Evolutionary conservation across 208 protist species (phyloP).

Genomic region (Leishmania aethiopica): DNA sequence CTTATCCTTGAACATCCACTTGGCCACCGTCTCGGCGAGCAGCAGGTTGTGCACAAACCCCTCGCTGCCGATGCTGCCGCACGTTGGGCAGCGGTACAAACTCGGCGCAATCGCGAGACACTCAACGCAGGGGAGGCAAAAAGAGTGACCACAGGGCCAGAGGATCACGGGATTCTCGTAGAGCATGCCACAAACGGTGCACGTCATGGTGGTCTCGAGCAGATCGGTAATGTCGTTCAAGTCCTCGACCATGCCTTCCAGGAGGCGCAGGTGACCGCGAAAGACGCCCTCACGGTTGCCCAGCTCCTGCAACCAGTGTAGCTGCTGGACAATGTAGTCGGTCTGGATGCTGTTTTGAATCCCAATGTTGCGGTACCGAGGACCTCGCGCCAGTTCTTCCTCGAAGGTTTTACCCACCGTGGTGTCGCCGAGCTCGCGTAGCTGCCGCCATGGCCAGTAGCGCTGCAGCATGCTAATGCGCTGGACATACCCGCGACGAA

Average conservation of each 20-base stretch:
- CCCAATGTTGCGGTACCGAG: constrained; percentile 77
- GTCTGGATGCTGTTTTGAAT: constrained; percentile 87
- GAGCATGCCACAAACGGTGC: constrained; percentile 73
- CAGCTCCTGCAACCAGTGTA: constrained; percentile 75
- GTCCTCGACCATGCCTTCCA: constrained; percentile 82
- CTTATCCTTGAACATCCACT: constrained; percentile 92
- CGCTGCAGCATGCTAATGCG: constrained; percentile 83
- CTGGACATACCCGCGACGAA: constrained; percentile 67
- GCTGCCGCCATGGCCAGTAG: constrained; percentile 89
- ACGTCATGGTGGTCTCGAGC: constrained; percentile 75
- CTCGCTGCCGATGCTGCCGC: constrained; percentile 87
- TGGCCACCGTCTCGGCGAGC: constrained; percentile 77
- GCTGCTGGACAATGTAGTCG: constrained; percentile 77
- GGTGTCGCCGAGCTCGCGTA: constrained; percentile 80
- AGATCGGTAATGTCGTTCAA: constrained; percentile 84
- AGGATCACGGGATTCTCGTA: constrained; percentile 86
- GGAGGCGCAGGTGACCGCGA: constrained; percentile 54
- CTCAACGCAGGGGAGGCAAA: constrained; percentile 79
- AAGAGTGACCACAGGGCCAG: constrained; percentile 89
- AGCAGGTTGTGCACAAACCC: constrained; percentile 87
- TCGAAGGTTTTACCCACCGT: constrained; percentile 75
- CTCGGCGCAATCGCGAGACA: constrained; percentile 83
- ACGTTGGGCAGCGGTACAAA: constrained; percentile 82
- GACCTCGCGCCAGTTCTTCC: constrained; percentile 80
- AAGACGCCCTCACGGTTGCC: constrained; percentile 60